Evolutionary conservation across 192 early-diverging fungal species (phyloP).

Genomic region (Rhizoclosmatium sp.): DNA sequence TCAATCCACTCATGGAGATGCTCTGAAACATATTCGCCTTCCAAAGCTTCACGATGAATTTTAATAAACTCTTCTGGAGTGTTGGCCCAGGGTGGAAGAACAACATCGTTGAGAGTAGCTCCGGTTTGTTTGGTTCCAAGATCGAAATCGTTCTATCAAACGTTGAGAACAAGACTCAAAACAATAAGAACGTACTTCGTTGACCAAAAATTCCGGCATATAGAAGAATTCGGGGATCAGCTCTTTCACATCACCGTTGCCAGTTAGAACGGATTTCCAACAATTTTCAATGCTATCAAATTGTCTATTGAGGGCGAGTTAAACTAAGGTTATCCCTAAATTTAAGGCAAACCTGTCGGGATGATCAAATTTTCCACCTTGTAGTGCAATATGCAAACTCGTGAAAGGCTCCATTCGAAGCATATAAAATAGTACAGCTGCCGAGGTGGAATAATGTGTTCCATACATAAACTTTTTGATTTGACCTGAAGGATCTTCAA

Average conservation of each 20-base stretch:
- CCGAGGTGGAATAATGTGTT: slow-evolving; percentile 96
- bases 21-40: slow-evolving; percentile 84
- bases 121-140: slow-evolving; percentile 70
- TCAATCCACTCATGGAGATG: slow-evolving; percentile 96
- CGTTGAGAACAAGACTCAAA: slow-evolving; percentile 40
- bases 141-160: slow-evolving; percentile 72
- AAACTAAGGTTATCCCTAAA: not conserved
- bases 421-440: slow-evolving; percentile 87
- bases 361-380: slow-evolving; percentile 66
- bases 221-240: slow-evolving; percentile 97
- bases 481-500: slow-evolving; percentile 67
- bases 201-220: slow-evolving; percentile 86
- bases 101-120: slow-evolving; percentile 65
- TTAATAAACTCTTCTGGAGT: slow-evolving; percentile 83
- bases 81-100: slow-evolving; percentile 87
- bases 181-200: slow-evolving; percentile 41
- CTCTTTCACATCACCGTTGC: slow-evolving; percentile 79
- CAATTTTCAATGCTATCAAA: slow-evolving; percentile 60
- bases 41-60: slow-evolving; percentile 79
- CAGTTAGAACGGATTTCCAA: slow-evolving; percentile 61
- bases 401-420: slow-evolving; percentile 93
- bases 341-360: slow-evolving; percentile 49
- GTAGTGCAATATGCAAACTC: slow-evolving; percentile 61
- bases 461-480: slow-evolving; percentile 87
- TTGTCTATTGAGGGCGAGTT: slow-evolving; percentile 45